Evolutionary conservation across 352 stramenopile genomes (phyloP).

Genomic region (Globisporangium emineosum): DNA sequence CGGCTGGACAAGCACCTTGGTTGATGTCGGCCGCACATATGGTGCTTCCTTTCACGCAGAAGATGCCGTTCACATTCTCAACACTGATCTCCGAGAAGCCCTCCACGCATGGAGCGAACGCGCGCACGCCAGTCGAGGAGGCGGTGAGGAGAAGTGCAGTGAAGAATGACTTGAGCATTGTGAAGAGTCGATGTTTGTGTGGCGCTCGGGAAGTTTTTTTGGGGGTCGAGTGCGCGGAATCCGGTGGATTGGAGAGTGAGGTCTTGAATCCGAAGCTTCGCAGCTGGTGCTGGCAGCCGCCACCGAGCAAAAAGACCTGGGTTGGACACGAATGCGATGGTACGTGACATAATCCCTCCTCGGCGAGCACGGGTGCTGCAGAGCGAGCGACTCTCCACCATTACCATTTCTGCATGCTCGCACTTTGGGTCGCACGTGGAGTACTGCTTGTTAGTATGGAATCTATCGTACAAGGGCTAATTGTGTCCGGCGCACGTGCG

Average conservation of each 20-base stretch:
- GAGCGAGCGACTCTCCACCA: not conserved
- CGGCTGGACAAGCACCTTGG: not conserved
- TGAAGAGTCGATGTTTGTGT: not conserved
- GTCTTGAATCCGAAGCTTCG: not conserved
- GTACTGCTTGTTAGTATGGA: too few species aligned
- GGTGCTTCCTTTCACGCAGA: constrained; percentile 6
- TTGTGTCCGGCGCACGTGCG: not conserved
- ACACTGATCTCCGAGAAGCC: constrained; percentile 6
- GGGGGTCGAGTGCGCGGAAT: not conserved
- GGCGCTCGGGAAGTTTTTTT: not conserved
- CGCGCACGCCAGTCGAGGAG: not conserved
- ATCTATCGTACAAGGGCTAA: too few species aligned
- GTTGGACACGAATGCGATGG: not conserved
- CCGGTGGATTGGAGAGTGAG: constrained; percentile 4
- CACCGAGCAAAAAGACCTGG: not conserved
- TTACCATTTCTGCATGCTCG: too few species aligned
- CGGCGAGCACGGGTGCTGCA: too few species aligned
- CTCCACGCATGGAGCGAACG: not conserved
- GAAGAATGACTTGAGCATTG: constrained; percentile 9
- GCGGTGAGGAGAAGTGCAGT: constrained; percentile 2
- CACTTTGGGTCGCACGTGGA: not conserved
- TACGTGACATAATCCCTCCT: too few species aligned
- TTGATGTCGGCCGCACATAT: constrained; percentile 8
- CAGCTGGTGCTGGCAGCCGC: not conserved
- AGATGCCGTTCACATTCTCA: constrained; percentile 7